Evolutionary conservation across 192 early-diverging fungal species (phyloP).

Genomic region (Jimgerdemannia flammicorona): DNA sequence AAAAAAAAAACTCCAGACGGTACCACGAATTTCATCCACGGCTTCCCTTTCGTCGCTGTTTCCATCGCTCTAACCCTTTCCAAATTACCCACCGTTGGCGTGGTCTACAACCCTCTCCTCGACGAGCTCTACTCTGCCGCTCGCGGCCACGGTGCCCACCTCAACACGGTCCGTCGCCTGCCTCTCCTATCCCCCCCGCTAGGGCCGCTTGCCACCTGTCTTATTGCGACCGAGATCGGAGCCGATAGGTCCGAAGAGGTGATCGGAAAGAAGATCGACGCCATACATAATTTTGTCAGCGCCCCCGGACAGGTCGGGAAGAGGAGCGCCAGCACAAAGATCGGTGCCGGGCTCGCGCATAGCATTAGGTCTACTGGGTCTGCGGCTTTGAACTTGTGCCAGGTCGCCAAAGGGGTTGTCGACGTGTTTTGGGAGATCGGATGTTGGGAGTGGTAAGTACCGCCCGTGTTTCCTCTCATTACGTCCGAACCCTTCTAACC

Average conservation of each 20-base stretch:
- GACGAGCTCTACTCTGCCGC: slow-evolving; percentile 66
- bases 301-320: slow-evolving; percentile 33
- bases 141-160: slow-evolving; percentile 61
- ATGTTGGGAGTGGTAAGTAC: slow-evolving; percentile 52
- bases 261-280: slow-evolving; percentile 64
- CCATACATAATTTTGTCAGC: slow-evolving; percentile 63
- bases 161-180: slow-evolving; percentile 50
- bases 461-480: background rate
- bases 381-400: slow-evolving; percentile 74
- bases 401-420: slow-evolving; percentile 74
- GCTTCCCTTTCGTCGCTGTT: slow-evolving; percentile 81
- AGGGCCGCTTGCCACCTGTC: slow-evolving; percentile 57
- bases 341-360: slow-evolving; percentile 47
- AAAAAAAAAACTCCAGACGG: slow-evolving; percentile 41
- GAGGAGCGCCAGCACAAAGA: slow-evolving; percentile 1
- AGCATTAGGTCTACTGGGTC: slow-evolving; percentile 77
- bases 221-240: slow-evolving; percentile 87
- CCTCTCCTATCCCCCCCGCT: slow-evolving; percentile 63
- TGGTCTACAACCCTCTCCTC: slow-evolving; percentile 88
- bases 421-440: slow-evolving; percentile 96
- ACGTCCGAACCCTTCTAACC: background rate
- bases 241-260: slow-evolving; percentile 53
- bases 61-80: slow-evolving; percentile 81
- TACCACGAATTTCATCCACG: slow-evolving; percentile 75
- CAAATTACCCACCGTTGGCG: slow-evolving; percentile 77